Evolutionary conservation across 495 filamentous ascomycete genomes (phyloP), one percentile per base, ranked within the genome.

Genomic region (Astrothelium macrocarpum): DNA sequence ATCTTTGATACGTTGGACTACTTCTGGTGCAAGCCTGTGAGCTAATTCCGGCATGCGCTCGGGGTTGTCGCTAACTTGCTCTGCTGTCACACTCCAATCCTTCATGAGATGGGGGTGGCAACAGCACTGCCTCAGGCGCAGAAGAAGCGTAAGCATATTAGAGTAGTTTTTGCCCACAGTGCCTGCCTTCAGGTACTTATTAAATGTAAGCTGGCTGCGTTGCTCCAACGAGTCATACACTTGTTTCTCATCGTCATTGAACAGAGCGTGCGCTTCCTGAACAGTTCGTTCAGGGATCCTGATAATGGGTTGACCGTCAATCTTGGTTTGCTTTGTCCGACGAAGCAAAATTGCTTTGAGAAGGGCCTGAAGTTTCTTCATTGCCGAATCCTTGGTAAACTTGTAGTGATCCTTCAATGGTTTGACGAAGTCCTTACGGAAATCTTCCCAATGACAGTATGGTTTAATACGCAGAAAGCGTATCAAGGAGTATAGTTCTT

Each of bases 81-180:
- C 76, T n/a, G 78, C 77, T 62, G 84, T 77, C 26, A 78, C 70
- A 32, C 84, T 85, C 66, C 88, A 85, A 63, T 93, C 91, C 12
- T 78, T 80, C 60, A 95, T 91, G n/a, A 98, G 78, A 71, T 95
- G 89, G 1, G 92, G 91, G 74, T 98, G 94, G 67, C 91, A 95
- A 70, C 90, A 94, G 32, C 89, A 89, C 74, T 98, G 94, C n/a
- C 90, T 82, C 10, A 98, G 82, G 16, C 93, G 89, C 14, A 98
- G 80, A 53, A 98, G 81, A 26, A 96, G 80, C 32, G 95, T 87
- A 20, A 97, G 79, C 53, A 97, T 86, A 67, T 88, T 89, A 5
- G 85, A 88, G 71, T 96, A 97, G 66, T 94, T 86, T 64, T 82
- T 85, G 16, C 87, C 88, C 1, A 92, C 79, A 1, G 86, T 87